Base-by-base conservation (phyloP, 2,329 filamentous ascomycete genomes). In the Fusarium sp. region DNA sequence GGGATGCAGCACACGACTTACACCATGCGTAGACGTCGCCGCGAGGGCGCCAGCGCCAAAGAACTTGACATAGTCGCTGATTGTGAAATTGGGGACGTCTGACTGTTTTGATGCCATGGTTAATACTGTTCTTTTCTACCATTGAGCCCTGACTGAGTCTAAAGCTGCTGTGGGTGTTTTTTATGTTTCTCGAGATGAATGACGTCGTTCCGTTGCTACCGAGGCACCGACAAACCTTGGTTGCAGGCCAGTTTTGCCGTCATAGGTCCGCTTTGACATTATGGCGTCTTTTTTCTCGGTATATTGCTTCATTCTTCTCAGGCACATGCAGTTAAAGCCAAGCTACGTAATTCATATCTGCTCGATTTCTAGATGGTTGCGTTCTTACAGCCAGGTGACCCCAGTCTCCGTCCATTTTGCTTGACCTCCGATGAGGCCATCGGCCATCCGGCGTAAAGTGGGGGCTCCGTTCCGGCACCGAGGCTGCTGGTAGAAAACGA, bases 21-120 rank as follows among this genome's bases (percentile, higher is more conserved):
- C 81, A 29, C 78, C 81, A 63, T 84, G 81, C 3, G 81, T 84
- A 14, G 77, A 72, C 1, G 81, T 83, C 10, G 81, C 81, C 27
- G 81, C 81, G 25, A 84, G 77, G 25, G 81, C 81, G 53, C 81
- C 81, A 5, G 81, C 81, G 39, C 78, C 74, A 64, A 84, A 83
- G 77, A 83, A 83, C 56, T 83, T 83, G 72, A 73, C 71, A 72
- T 83, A 83, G 61, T 83, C 81, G 57, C 69, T 57, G 4, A 70
- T 43, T 31, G 71, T 70, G 52, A 83, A 83, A 52, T 70, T 72
- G 41, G 76, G 80, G 17, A 78, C 65, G 47, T 77, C 72, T 15
- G 68, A 65, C 36, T 57, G 66, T 49, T 70, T 69, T 13, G 57
- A 45, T 38, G 61, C 57, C 68, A 70, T 70, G 15, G 33, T 69